phyloP scores from a whole-genome alignment of 1,139 yeast species.

The Geotrichum restrictum region DNA sequence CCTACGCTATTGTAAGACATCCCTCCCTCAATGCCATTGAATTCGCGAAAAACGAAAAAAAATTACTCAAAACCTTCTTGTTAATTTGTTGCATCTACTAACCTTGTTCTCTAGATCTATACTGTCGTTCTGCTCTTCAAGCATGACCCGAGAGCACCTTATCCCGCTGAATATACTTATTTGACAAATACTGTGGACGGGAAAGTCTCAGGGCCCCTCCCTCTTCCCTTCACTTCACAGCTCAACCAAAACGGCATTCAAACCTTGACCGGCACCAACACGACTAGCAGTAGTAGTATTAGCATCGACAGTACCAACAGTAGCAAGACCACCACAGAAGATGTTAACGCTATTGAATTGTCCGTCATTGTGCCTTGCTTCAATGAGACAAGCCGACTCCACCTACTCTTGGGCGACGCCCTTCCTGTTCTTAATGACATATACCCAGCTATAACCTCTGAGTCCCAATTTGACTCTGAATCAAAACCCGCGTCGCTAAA shows the following conservation, averaged over 20 bases:
- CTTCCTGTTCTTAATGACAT: conserved; percentile 49
- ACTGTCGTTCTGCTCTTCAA: conserved; percentile 48
- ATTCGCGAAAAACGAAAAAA: neutral
- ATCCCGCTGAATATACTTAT: conserved; percentile 51
- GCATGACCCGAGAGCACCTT: conserved; percentile 60
- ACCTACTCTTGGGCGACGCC: conserved; percentile 74
- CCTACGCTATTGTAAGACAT: conserved; percentile 12
- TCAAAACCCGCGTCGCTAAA: conserved; percentile 17
- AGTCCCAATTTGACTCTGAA: neutral
- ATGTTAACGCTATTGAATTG: conserved; percentile 41
- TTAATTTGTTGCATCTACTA: too few relatives aligned
- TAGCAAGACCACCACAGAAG: neutral
- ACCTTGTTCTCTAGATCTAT: conserved; percentile 38
- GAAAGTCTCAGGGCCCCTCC: conserved; percentile 26
- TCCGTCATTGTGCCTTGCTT: conserved; percentile 88
- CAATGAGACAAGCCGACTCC: conserved; percentile 74
- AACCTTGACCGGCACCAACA: neutral
- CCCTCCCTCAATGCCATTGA: neutral
- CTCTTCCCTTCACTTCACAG: conserved; percentile 26
- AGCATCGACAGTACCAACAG: too few relatives aligned
- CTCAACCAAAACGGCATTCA: conserved; percentile 28
- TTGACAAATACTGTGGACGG: conserved; percentile 39
- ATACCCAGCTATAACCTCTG: conserved; percentile 25
- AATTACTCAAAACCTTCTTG: neutral
- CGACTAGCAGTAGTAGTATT: neutral